These are phyloP conservation scores for Poa annua DNA, from an alignment of 176 grass and related monocot species.

Conservation along the genomic window DNA sequence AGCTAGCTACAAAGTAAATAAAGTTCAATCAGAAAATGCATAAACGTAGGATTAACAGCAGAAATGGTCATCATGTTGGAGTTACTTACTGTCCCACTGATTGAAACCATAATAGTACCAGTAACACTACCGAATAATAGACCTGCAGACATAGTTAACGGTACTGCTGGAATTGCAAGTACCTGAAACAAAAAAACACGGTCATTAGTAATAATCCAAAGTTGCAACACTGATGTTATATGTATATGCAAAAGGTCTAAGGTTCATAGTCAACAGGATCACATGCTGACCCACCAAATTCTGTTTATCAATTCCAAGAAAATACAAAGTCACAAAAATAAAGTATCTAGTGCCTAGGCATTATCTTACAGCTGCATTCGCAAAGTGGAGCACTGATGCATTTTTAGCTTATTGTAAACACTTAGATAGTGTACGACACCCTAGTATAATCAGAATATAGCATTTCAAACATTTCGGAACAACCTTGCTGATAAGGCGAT, in stretches of 20 bases:
- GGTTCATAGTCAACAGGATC: neutral
- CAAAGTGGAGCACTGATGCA: slow-evolving; percentile 11
- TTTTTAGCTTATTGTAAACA: neutral
- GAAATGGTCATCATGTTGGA: neutral
- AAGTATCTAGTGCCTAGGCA: neutral
- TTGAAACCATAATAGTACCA: slow-evolving; percentile 91
- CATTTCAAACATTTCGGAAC: slow-evolving; percentile 15
- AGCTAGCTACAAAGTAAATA: slow-evolving; percentile 68
- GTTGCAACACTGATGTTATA: slow-evolving; percentile 19
- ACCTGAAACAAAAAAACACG: slow-evolving; percentile 57
- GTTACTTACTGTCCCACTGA: slow-evolving; percentile 92
- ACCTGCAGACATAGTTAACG: slow-evolving; percentile 94
- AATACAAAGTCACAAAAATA: neutral
- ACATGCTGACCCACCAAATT: neutral
- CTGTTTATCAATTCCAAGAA: neutral
- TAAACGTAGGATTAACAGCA: neutral
- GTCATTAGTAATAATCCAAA: slow-evolving; percentile 15
- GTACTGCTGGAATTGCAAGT: slow-evolving; percentile 96
- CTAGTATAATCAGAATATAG: neutral
- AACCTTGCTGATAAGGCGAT: neutral
- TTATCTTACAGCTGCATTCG: neutral
- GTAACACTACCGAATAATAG: slow-evolving; percentile 88
- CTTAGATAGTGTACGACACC: neutral
- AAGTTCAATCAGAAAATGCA: slow-evolving; percentile 42
- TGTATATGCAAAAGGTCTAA: slow-evolving; percentile 8